phyloP scores from a whole-genome alignment of 495 filamentous ascomycete genomes.

The Tuber indicum region DNA sequence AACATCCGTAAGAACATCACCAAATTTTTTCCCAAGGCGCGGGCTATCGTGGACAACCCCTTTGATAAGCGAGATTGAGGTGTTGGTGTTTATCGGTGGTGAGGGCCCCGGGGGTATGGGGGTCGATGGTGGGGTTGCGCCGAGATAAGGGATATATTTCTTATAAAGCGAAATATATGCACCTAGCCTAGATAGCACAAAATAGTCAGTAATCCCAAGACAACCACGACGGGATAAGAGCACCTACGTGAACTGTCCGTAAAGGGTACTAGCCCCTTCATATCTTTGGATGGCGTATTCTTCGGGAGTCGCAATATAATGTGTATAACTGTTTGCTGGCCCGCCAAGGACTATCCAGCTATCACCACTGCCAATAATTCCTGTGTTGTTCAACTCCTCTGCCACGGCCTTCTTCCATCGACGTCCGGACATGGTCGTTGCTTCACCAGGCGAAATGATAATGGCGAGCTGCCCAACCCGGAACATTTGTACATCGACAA shows the following conservation, averaged over 20 bases:
- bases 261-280: slow-evolving; percentile 91
- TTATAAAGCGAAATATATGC: slow-evolving; percentile 84
- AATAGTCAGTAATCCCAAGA: background rate
- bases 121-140: slow-evolving; percentile 44
- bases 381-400: slow-evolving; percentile 41
- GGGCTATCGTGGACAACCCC: slow-evolving; percentile 69
- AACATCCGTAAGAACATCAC: slow-evolving; percentile 62
- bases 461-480: slow-evolving; percentile 84
- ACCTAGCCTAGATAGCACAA: slow-evolving; percentile 48
- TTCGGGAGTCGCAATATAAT: slow-evolving; percentile 90
- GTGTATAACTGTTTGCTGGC: slow-evolving; percentile 90
- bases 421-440: slow-evolving; percentile 88
- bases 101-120: slow-evolving; percentile 54
- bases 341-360: slow-evolving; percentile 65
- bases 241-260: slow-evolving; percentile 70
- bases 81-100: slow-evolving; percentile 78
- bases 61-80: slow-evolving; percentile 72
- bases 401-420: slow-evolving; percentile 82
- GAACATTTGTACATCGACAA: slow-evolving; percentile 85
- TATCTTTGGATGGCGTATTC: slow-evolving; percentile 89
- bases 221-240: slow-evolving; percentile 15
- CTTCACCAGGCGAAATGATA: slow-evolving; percentile 83
- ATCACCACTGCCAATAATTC: slow-evolving; percentile 26
- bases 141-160: slow-evolving; percentile 63
- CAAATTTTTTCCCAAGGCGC: slow-evolving; percentile 66